Base-by-base conservation (phyloP, 805 yeast species). In the Nadsonia fulvescens region DNA sequence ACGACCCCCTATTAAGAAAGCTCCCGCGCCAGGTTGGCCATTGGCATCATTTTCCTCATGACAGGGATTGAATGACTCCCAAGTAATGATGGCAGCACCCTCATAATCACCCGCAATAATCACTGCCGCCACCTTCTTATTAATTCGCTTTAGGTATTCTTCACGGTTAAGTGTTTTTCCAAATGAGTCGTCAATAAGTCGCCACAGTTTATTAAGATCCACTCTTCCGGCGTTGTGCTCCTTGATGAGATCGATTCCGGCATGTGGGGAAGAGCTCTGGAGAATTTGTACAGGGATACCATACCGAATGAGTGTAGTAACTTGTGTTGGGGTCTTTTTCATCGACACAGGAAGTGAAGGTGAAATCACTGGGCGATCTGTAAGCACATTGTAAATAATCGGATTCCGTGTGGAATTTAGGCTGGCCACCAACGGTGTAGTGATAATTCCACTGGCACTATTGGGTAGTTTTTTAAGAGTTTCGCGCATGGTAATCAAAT, bases 71-170 rank as follows among this genome's bases (percentile, higher is more conserved):
- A 46, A 32, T 21, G 35, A 30, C 39, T 86, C 98, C 67, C 79
- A 74, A 0, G 98, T 89, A 18, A 86, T 63, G 9, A 89, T 74
- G 0, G 96, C 95, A 10, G 79, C 82, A 3, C 96, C 96, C 37
- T 83, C 94, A 46, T 89, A 89, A 42, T 86, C 89, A 1, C 96
- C 96, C 3, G 86, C 79, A 8, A 89, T 63, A 9, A 89, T 70
- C 7, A 89, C 47, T 0, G 77, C 74, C 0, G 94, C 83, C 4
- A 86, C 56, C 2, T 57, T 56, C 1, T 67, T 58, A 33, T 70
- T 61, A 18, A 89, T 61, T 26, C 98, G 55, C 3, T 54, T 32
- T 13, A 81, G 49, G 43, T 83, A 89, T 35, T 66, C 70, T 0
- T 66, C 61, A 30, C 68, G 39, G 38, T 79, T 69, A n/a, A 89